Base-by-base conservation (phyloP, 345 rosid species). In the Punica granatum region DNA sequence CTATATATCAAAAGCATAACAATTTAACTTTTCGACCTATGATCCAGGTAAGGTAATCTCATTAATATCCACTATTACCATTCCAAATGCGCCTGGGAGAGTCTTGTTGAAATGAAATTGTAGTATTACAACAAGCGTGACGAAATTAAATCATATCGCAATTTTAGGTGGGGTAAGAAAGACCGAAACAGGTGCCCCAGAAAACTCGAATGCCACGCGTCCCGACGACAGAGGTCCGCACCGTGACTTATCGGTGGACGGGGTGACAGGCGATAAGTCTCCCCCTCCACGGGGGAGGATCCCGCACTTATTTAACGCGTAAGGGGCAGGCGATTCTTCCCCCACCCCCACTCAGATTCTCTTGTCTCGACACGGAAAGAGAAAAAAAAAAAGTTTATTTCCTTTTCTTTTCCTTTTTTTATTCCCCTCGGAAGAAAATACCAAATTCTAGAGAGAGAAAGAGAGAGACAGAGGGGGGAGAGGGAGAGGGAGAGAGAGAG, bases 401-500 rank as follows among this genome's bases (percentile, higher is more conserved):
- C 41, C 18, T 4, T 1, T 7, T 64, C n/a, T 64, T 9, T 37
- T 64, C 31, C 21, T 16, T 42, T 25, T 42, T n/a, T 42, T 9
- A 30, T 63, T 63, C 19, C 1, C 14, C 6, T 18, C 19, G 3
- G 25, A 64, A 64, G n/a, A 9, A 15, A 65, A 43, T 21, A 11
- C 34, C 7, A 43, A 32, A 33, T 41, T 31, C 42, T 19, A 46
- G 49, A 21, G 28, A 43, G 72, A 68, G 63, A 34, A 66, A 69
- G 72, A 60, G 43, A 43, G 66, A 44, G 63, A 31, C 60, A 26
- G 59, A 30, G 25, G 72, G 60, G 72, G 43, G 43, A 43, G 66
- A 44, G 63, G n/a, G 49, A 21, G 28, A 43, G 72, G 59, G 63
- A 34, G 72, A 69, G 72, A 60, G 43, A 43, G 66, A 44, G 63